A percentile compares a stretch with the other conserved stretches of the same genome.
These are phyloP conservation scores for Furcasterigmium furcatum DNA, from an alignment of 2,329 filamentous ascomycete species.

Conservation along the genomic window DNA sequence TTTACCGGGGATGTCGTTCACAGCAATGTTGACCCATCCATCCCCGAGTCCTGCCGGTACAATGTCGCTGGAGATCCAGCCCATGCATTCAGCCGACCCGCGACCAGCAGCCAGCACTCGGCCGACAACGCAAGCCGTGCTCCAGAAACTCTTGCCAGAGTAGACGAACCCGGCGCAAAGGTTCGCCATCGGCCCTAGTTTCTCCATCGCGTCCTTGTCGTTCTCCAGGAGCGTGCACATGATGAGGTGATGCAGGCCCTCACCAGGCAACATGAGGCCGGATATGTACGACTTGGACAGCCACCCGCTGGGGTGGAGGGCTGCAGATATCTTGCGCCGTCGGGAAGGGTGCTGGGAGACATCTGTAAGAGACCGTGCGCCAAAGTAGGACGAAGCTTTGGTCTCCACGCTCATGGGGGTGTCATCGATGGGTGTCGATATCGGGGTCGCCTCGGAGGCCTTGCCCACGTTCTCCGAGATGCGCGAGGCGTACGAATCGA, in stretches of 20 bases:
- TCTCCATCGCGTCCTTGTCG: conserved; percentile 56
- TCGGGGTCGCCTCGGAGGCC: conserved; percentile 36
- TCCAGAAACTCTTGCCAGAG: conserved; percentile 64
- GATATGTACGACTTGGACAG: conserved; percentile 66
- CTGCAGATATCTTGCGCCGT: conserved; percentile 52
- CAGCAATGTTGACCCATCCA: conserved; percentile 58
- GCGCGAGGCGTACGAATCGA: conserved; percentile 46
- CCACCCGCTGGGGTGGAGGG: conserved; percentile 60
- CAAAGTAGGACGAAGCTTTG: conserved; percentile 44
- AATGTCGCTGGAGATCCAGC: conserved; percentile 63
- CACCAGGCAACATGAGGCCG: conserved; percentile 62
- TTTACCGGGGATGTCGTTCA: conserved; percentile 50
- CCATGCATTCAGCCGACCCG: conserved; percentile 63
- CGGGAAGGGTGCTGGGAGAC: conserved; percentile 28
- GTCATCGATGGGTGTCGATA: conserved; percentile 31
- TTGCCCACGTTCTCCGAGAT: conserved; percentile 45
- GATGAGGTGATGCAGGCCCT: conserved; percentile 58
- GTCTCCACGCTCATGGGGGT: conserved; percentile 29
- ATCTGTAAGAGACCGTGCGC: conserved; percentile 17
- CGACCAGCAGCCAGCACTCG: conserved; percentile 61
- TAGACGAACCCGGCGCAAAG: conserved; percentile 65
- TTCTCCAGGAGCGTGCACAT: conserved; percentile 66
- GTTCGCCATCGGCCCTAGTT: conserved; percentile 57
- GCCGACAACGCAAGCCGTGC: conserved; percentile 62
- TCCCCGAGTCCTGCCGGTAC: conserved; percentile 47